A percentile compares a stretch with the other conserved stretches of the same genome.
phyloP scores from a whole-genome alignment of 176 grass and related monocot genomes.

The Avena insularis region DNA sequence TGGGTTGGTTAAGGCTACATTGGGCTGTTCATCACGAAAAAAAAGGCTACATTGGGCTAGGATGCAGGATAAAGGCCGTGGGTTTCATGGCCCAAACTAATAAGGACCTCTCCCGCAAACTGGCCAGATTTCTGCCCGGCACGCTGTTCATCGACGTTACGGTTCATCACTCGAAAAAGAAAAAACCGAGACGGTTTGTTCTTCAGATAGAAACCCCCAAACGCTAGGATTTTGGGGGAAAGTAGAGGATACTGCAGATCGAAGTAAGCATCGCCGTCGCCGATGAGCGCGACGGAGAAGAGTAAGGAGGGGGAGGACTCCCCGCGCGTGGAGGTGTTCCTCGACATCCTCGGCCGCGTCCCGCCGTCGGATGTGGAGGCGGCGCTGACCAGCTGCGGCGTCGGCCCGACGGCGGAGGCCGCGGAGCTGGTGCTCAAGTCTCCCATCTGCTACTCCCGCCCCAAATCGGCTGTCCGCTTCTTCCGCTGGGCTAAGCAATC shows the following conservation, averaged over 20 bases:
- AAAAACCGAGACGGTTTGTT: background rate
- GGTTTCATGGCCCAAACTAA: background rate
- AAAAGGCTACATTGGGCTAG: background rate
- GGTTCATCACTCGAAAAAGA: background rate
- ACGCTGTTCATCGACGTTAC: background rate
- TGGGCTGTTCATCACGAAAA: background rate
- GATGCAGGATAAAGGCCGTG: background rate
- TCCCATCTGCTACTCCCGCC: conserved; percentile 53
- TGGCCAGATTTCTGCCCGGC: background rate
- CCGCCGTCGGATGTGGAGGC: conserved; percentile 56
- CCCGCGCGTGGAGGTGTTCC: conserved; percentile 43
- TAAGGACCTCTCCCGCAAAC: background rate
- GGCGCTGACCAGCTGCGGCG: conserved; percentile 54
- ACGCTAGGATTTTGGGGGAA: background rate
- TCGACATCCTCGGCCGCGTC: conserved; percentile 53
- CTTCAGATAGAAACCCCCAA: conserved; percentile 12
- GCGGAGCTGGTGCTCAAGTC: conserved; percentile 71
- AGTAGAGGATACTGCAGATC: conserved; percentile 29
- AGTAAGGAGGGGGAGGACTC: conserved; percentile 24
- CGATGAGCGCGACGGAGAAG: conserved; percentile 54
- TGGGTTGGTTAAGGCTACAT: background rate
- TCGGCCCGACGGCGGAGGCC: conserved; percentile 52
- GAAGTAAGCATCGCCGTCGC: conserved; percentile 4
- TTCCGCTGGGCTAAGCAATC: conserved; percentile 66
- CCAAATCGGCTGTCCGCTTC: conserved; percentile 69